These are phyloP conservation scores for Pythium sp. DNA, from an alignment of 352 stramenopile species.

Conservation along the genomic window DNA sequence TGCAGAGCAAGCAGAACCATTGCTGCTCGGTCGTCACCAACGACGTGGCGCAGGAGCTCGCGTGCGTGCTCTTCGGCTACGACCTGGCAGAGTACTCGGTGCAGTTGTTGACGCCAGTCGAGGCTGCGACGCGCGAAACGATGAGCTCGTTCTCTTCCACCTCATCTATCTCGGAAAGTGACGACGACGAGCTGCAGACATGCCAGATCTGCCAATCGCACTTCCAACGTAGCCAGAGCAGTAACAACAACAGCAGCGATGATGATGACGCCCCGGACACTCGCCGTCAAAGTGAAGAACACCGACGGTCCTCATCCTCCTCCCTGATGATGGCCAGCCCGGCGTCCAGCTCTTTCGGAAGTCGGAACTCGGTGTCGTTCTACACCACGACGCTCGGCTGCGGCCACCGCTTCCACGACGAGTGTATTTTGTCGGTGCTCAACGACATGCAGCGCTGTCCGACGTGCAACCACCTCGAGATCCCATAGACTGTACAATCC, in stretches of 20 bases:
- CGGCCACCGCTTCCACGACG: slow-evolving; percentile 21
- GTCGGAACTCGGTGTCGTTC: background rate
- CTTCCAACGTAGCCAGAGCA: background rate
- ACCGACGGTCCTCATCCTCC: background rate
- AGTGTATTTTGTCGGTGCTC: slow-evolving; percentile 14
- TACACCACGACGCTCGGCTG: slow-evolving; percentile 18
- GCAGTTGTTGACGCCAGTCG: background rate
- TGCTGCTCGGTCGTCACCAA: background rate
- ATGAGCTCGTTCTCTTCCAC: background rate
- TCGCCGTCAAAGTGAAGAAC: background rate
- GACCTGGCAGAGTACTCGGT: background rate
- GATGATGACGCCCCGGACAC: background rate
- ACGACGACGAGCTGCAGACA: background rate
- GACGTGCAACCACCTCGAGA: background rate
- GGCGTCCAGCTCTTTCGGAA: background rate
- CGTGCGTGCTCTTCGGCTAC: background rate
- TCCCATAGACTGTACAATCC: background rate
- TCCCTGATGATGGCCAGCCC: background rate
- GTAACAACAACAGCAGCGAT: background rate
- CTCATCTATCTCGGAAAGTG: background rate
- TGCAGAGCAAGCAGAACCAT: background rate
- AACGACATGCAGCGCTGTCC: background rate
- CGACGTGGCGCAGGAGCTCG: background rate
- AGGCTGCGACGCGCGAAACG: background rate
- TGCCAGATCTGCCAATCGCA: background rate